Evolutionary conservation across 2,329 filamentous ascomycete genomes (phyloP).

Genomic region (Aspergillus jensenii): DNA sequence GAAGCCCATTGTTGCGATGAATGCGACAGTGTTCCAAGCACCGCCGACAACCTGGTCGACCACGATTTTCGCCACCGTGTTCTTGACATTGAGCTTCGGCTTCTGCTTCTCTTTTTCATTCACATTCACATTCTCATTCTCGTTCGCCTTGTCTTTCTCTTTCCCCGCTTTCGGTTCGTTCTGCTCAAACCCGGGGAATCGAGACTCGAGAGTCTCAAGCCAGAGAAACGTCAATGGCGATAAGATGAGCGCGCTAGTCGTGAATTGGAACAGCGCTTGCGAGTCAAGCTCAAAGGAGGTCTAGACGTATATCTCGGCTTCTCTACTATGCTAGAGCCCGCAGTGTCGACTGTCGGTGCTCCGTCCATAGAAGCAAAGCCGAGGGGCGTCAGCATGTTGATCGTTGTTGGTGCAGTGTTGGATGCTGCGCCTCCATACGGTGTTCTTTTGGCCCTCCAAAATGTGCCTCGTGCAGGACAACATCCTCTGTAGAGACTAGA

Average conservation of each 20-base stretch:
- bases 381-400: too few relatives aligned
- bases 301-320: constrained; percentile 21
- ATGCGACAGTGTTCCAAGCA: constrained; percentile 56
- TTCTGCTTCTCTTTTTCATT: constrained; percentile 11
- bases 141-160: background rate
- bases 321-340: background rate
- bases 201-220: constrained; percentile 56
- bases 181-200: constrained; percentile 47
- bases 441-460: too few relatives aligned
- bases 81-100: constrained; percentile 28
- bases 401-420: too few relatives aligned
- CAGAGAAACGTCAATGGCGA: constrained; percentile 60
- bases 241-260: constrained; percentile 53
- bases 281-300: constrained; percentile 49
- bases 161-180: background rate
- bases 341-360: too few relatives aligned
- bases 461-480: too few relatives aligned
- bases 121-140: constrained; percentile 14
- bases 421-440: too few relatives aligned
- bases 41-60: constrained; percentile 61
- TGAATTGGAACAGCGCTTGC: constrained; percentile 54
- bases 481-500: too few relatives aligned
- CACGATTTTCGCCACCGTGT: constrained; percentile 53
- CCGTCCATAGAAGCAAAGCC: too few relatives aligned
- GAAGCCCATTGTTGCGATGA: constrained; percentile 55